Percentiles rank a stretch among this genome's conserved stretches.
phyloP scores from a whole-genome alignment of 495 filamentous ascomycete genomes.

The Diplogelasinospora grovesii region DNA sequence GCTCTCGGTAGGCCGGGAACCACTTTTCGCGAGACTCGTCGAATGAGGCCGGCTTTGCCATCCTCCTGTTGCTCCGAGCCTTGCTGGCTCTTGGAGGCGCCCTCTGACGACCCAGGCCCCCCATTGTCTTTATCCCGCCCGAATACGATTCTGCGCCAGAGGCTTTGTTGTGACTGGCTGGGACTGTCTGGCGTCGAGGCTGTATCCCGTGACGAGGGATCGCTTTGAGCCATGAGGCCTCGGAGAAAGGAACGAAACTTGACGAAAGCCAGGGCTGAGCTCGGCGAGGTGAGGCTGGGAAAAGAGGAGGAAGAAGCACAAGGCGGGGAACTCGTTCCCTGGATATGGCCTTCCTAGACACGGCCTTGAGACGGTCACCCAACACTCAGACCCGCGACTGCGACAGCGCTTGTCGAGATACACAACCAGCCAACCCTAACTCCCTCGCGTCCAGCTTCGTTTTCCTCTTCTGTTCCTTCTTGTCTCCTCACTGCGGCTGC shows the following conservation, averaged over 20 bases:
- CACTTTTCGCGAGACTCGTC: conserved; percentile 60
- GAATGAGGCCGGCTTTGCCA: conserved; percentile 15
- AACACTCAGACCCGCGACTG: no score
- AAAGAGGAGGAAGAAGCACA: not conserved
- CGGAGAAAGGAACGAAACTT: conserved; percentile 5
- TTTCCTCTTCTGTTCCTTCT: not conserved
- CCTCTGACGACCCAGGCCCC: not conserved
- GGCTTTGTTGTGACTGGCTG: conserved; percentile 15
- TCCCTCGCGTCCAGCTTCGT: no score
- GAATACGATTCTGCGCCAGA: conserved; percentile 20
- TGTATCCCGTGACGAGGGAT: conserved; percentile 7
- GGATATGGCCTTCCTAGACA: no score
- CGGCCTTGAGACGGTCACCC: no score
- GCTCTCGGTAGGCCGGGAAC: conserved; percentile 72
- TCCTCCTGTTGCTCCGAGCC: conserved; percentile 15
- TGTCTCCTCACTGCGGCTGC: no score
- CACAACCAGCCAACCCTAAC: no score
- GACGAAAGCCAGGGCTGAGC: conserved; percentile 1
- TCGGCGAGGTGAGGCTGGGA: not conserved
- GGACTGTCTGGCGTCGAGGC: conserved; percentile 7
- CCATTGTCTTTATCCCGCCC: conserved; percentile 17
- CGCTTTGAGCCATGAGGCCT: conserved; percentile 22
- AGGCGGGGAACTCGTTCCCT: no score
- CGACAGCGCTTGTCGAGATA: no score
- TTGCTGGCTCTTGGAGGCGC: conserved; percentile 4